Evolutionary conservation across 1,284 basidiomycete genomes (phyloP), one percentile per base, ranked within the genome.

Genomic region (Entoloma clypeatum): DNA sequence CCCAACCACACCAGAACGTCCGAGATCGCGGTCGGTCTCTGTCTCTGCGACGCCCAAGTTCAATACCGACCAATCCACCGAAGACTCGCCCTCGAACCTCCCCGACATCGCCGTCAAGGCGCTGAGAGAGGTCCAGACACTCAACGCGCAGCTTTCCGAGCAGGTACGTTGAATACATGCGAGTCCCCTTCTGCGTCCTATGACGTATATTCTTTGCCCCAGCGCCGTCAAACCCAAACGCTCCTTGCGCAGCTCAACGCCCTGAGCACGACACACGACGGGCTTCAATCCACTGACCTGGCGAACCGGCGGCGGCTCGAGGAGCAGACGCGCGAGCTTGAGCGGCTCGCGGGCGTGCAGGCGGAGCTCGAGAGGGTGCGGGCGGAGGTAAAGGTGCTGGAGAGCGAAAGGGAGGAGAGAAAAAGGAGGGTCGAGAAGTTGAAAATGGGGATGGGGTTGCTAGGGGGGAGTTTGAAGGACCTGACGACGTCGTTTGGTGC

Each of bases 391-490:
- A 26, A 6, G 3, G 26, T 19, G 17, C 18, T 45, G 29, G 35
- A 25, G 27, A 16, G 9, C 2, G 31, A 39, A 23, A 29, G 32
- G 40, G 40, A 45, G 27, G 28, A 31, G n/a, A 25, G n/a, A 11
- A 48, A 31, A 33, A 31, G 9, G 19, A 48, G 25, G 27, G n/a
- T 45, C 0, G 40, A 23, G 5, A 14, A 22, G 8, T 47, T 50
- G 1, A 55, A 44, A 39, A 40, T 38, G 22, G 43, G 42, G 2
- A 38, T 59, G 11, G 25, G 24, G 10, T 47, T 52, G 13, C 23
- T 59, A 17, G 39, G 44, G 8, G 42, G 47, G 33, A 52, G 62
- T 24, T 60, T 59, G 39, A 25, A 42, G 5, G 23, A 37, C 19
- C 47, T 61, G 6, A 47, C 50, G 22, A 43, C 44, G 5, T 43